phyloP scores from a whole-genome alignment of 1,139 yeast genomes.

The Hyphopichia wangnamkhiaoensis region DNA sequence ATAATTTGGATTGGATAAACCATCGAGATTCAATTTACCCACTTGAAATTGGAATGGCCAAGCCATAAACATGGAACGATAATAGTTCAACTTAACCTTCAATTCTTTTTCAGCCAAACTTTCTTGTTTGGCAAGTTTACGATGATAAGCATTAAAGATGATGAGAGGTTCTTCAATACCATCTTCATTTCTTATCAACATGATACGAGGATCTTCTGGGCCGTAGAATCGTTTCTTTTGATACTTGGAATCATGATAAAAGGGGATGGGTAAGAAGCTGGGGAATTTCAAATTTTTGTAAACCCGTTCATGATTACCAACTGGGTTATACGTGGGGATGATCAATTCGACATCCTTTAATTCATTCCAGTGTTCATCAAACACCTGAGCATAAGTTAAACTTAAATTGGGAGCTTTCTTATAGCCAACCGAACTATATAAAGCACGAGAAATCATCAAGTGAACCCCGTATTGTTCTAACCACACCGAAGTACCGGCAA shows the following conservation, averaged over 20 bases:
- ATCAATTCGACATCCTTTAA: conserved; percentile 29
- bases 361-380: conserved; percentile 41
- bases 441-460: conserved; percentile 34
- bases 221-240: conserved; percentile 30
- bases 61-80: conserved; percentile 34
- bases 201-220: conserved; percentile 51
- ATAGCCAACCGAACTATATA: conserved; percentile 30
- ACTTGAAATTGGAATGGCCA: conserved; percentile 43
- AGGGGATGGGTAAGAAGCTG: conserved; percentile 28
- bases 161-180: conserved; percentile 35
- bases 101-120: conserved; percentile 21
- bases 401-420: conserved; percentile 36
- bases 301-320: conserved; percentile 4
- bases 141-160: conserved; percentile 29
- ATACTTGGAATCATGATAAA: conserved; percentile 28
- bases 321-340: conserved; percentile 28
- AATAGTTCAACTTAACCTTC: conserved; percentile 15
- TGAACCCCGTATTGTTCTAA: conserved; percentile 41
- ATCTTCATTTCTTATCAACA: conserved; percentile 28
- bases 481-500: conserved; percentile 45
- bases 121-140: conserved; percentile 20
- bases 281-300: conserved; percentile 23
- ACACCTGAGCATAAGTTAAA: conserved; percentile 38
- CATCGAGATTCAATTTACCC: conserved; percentile 34
- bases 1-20: conserved; percentile 12